These are phyloP conservation scores for Dittrichia graveolens DNA, from an alignment of 129 eudicot species.

Conservation along the genomic window DNA sequence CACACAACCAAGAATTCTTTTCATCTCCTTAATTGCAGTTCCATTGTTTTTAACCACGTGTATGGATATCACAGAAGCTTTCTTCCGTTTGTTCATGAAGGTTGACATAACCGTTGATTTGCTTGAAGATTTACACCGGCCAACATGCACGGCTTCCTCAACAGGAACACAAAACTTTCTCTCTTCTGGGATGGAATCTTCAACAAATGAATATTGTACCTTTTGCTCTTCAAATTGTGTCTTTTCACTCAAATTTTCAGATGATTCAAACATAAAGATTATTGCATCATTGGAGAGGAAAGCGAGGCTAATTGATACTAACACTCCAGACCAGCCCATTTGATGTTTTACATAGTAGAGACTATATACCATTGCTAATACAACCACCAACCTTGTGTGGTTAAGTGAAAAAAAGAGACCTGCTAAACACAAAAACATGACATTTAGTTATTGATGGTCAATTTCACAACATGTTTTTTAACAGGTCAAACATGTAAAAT, in stretches of 20 bases:
- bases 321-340: slow-evolving; percentile 90
- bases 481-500: too few species aligned
- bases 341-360: slow-evolving; percentile 73
- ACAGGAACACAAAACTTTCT: slow-evolving; percentile 58
- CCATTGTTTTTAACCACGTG: slow-evolving; percentile 60
- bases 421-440: slow-evolving; percentile 35
- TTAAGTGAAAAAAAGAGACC: slow-evolving; percentile 85
- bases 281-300: slow-evolving; percentile 81
- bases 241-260: slow-evolving; percentile 78
- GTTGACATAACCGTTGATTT: slow-evolving; percentile 32
- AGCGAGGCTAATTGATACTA: slow-evolving; percentile 71
- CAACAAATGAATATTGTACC: slow-evolving; percentile 56
- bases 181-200: slow-evolving; percentile 61
- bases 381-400: slow-evolving; percentile 82
- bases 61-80: slow-evolving; percentile 19
- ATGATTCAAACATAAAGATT: slow-evolving; percentile 68
- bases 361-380: slow-evolving; percentile 76
- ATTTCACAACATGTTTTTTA: background rate
- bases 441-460: background rate
- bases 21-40: slow-evolving; percentile 66
- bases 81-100: slow-evolving; percentile 57
- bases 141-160: slow-evolving; percentile 38
- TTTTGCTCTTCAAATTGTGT: slow-evolving; percentile 67
- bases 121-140: slow-evolving; percentile 4
- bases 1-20: slow-evolving; percentile 55